phyloP scores from a whole-genome alignment of 768 basidiomycete species.

The Auricularia cornea region DNA sequence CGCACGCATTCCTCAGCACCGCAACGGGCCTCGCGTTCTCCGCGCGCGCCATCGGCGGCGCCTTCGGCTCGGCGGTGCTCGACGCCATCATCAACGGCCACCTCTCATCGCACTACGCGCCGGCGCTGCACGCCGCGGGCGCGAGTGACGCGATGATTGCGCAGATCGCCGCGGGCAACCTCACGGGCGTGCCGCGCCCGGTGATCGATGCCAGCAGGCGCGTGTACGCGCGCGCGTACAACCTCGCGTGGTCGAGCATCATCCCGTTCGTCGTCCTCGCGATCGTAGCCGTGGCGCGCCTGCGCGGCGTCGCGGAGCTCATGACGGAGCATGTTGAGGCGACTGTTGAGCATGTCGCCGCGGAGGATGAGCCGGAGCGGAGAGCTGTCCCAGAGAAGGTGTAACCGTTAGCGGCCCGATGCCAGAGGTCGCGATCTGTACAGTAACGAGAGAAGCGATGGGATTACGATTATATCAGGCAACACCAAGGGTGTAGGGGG shows the following conservation, averaged over 20 bases:
- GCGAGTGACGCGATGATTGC: neutral
- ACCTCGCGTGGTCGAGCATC: slow-evolving; percentile 3
- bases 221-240: slow-evolving; percentile 4
- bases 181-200: neutral
- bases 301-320: slow-evolving; percentile 3
- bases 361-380: neutral
- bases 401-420: too few species aligned
- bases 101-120: neutral
- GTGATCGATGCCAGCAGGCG: neutral
- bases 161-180: neutral
- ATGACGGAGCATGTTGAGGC: slow-evolving; percentile 7
- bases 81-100: slow-evolving; percentile 3
- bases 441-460: too few species aligned
- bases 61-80: slow-evolving; percentile 6
- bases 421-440: too few species aligned
- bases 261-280: slow-evolving; percentile 6
- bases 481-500: too few species aligned
- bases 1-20: slow-evolving; percentile 6
- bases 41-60: slow-evolving; percentile 9
- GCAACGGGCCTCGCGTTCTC: slow-evolving; percentile 9
- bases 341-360: slow-evolving; percentile 2
- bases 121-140: slow-evolving; percentile 1
- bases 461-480: too few species aligned
- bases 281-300: slow-evolving; percentile 1
- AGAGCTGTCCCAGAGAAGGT: neutral